These are phyloP conservation scores for Globisporangium polare DNA, from an alignment of 352 stramenopile genomes.

Conservation along the genomic window DNA sequence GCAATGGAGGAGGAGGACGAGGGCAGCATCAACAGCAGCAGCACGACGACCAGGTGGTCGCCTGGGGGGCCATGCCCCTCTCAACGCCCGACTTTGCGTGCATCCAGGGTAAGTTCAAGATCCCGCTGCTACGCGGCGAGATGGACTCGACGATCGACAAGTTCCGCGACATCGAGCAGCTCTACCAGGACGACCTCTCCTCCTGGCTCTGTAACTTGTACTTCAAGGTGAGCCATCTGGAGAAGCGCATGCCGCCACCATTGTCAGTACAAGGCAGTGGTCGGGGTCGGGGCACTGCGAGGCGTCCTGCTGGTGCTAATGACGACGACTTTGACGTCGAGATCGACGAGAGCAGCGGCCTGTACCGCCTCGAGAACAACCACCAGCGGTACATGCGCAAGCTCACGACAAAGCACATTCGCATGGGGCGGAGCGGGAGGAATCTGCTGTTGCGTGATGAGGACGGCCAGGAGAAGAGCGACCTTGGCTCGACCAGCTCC, in stretches of 20 bases:
- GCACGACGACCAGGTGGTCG: constrained; percentile 63
- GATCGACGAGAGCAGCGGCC: constrained; percentile 41
- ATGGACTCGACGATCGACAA: constrained; percentile 81
- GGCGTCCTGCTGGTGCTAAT: too few relatives aligned
- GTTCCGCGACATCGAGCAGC: constrained; percentile 61
- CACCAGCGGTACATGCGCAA: constrained; percentile 40
- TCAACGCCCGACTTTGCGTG: constrained; percentile 53
- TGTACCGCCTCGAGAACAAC: constrained; percentile 36
- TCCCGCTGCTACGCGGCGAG: constrained; percentile 82
- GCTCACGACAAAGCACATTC: constrained; percentile 19
- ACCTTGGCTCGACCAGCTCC: background rate
- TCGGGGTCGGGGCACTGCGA: too few relatives aligned
- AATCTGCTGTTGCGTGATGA: background rate
- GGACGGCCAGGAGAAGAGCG: background rate
- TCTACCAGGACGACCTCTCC: constrained; percentile 65
- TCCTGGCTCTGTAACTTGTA: constrained; percentile 91
- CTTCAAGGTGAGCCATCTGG: constrained; percentile 56
- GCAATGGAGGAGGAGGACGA: constrained; percentile 8
- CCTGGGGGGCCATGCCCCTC: constrained; percentile 80
- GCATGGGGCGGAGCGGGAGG: background rate
- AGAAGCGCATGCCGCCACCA: constrained; percentile 23
- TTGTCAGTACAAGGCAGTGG: background rate
- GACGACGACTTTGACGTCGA: constrained; percentile 35
- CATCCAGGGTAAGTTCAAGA: constrained; percentile 76
- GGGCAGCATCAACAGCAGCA: constrained; percentile 3